Conservation (phyloP, 1,139 yeast genomes). For the Yamadazyma dushanensis region DNA sequence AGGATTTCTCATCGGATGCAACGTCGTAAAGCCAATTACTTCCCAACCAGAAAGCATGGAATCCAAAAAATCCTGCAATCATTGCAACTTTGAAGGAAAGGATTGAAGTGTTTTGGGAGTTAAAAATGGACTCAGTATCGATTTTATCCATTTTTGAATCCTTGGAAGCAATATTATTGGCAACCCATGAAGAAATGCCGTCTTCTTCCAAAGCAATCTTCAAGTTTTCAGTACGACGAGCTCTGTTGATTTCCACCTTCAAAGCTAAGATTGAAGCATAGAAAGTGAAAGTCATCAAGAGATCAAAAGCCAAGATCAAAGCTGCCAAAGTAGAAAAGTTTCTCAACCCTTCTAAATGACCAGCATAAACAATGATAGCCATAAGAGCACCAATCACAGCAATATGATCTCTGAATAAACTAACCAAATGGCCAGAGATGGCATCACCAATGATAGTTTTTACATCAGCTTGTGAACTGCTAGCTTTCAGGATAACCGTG, state of each 20-base stretch:
- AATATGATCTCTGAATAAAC: conserved; percentile 76
- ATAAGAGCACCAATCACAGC: conserved; percentile 74
- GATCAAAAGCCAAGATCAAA: conserved; percentile 70
- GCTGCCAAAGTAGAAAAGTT: conserved; percentile 83
- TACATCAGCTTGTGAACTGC: conserved; percentile 40
- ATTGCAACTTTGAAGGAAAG: conserved; percentile 65
- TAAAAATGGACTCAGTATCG: conserved; percentile 26
- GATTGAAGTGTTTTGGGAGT: conserved; percentile 38
- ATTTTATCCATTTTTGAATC: conserved; percentile 55
- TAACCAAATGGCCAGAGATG: conserved; percentile 65
- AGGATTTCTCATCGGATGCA: conserved; percentile 17
- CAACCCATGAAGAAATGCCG: conserved; percentile 78
- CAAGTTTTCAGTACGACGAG: conserved; percentile 80
- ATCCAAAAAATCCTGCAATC: conserved; percentile 65
- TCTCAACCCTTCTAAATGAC: conserved; percentile 69
- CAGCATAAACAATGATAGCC: conserved; percentile 68
- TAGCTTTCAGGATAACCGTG: conserved; percentile 53
- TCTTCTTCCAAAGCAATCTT: conserved; percentile 90
- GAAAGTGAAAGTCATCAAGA: conserved; percentile 76
- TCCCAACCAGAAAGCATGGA: conserved; percentile 77
- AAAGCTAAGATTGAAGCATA: conserved; percentile 83
- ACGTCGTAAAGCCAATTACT: conserved; percentile 67
- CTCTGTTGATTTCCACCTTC: conserved; percentile 86
- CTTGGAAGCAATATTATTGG: conserved; percentile 53
- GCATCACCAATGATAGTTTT: conserved; percentile 54